Conservation (phyloP, 1,284 basidiomycete genomes). For the Naganishia albida region DNA sequence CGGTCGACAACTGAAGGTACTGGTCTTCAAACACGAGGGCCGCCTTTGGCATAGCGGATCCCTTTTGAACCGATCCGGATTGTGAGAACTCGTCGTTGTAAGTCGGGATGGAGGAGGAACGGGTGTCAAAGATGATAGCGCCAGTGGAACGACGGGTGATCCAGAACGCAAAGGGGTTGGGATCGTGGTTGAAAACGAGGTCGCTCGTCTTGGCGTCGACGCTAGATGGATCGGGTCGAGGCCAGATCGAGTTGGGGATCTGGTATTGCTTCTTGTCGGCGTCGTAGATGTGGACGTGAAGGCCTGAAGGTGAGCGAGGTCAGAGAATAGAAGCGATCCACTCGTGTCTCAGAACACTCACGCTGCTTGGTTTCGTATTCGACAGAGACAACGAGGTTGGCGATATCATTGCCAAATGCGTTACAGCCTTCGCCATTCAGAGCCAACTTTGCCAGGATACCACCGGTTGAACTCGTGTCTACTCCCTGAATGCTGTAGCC, state of each 20-base stretch:
- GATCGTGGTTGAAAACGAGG: constrained; percentile 64
- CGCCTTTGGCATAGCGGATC: constrained; percentile 62
- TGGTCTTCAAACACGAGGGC: constrained; percentile 77
- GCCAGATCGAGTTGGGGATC: constrained; percentile 66
- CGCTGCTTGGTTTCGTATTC: constrained; percentile 40
- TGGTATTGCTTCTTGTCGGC: constrained; percentile 63
- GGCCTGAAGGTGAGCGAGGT: constrained; percentile 38
- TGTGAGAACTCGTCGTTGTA: constrained; percentile 53
- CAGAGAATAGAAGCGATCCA: not conserved
- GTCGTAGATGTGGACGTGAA: constrained; percentile 74
- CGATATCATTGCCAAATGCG: constrained; percentile 69
- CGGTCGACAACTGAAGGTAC: constrained; percentile 63
- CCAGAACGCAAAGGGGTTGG: constrained; percentile 74
- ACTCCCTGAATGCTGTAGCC: constrained; percentile 16
- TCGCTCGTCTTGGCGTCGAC: constrained; percentile 41
- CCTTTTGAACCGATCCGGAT: constrained; percentile 48
- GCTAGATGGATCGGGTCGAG: constrained; percentile 58
- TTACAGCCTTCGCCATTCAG: constrained; percentile 67
- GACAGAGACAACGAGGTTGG: constrained; percentile 60
- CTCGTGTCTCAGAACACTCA: constrained; percentile 3
- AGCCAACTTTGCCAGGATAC: constrained; percentile 57
- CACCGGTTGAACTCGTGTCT: constrained; percentile 14
- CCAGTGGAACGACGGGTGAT: constrained; percentile 67
- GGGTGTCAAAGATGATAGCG: constrained; percentile 69
- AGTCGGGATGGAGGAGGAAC: constrained; percentile 61